phyloP scores from a whole-genome alignment of 108 stramenopile genomes.

The Nannochloropsis granulata region DNA sequence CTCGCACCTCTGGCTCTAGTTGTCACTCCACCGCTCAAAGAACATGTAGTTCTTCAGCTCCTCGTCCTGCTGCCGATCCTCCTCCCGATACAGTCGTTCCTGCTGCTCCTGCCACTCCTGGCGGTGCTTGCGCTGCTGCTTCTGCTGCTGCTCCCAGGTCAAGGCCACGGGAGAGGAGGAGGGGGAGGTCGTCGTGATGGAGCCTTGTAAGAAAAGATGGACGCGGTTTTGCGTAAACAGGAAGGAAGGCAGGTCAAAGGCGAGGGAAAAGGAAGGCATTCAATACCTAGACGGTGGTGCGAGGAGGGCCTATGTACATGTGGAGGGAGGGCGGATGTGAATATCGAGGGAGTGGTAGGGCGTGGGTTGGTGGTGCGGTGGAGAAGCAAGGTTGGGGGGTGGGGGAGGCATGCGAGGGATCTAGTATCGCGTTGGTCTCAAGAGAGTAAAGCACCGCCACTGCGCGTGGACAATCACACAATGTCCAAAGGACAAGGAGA shows the following conservation, averaged over 20 bases:
- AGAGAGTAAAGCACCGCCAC: too few relatives aligned
- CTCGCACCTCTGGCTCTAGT: too few relatives aligned
- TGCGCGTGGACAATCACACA: too few relatives aligned
- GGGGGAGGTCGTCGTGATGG: background rate
- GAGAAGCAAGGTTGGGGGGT: background rate
- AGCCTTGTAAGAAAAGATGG: background rate
- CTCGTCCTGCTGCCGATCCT: background rate
- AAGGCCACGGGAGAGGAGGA: background rate
- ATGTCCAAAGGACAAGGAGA: too few relatives aligned
- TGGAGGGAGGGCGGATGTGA: background rate
- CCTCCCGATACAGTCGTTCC: background rate
- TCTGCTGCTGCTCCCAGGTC: background rate
- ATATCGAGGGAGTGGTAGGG: background rate
- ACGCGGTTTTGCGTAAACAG: background rate
- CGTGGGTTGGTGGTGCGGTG: background rate
- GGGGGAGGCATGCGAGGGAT: background rate
- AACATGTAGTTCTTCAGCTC: background rate
- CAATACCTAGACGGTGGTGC: background rate
- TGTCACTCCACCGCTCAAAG: background rate
- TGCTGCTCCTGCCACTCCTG: background rate
- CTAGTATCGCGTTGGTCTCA: too few relatives aligned
- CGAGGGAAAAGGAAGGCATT: background rate
- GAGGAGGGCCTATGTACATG: too few relatives aligned
- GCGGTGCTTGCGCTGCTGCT: background rate
- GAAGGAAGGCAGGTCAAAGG: background rate